phyloP scores from a whole-genome alignment of 352 stramenopile species.

The Thraustotheca clavata region DNA sequence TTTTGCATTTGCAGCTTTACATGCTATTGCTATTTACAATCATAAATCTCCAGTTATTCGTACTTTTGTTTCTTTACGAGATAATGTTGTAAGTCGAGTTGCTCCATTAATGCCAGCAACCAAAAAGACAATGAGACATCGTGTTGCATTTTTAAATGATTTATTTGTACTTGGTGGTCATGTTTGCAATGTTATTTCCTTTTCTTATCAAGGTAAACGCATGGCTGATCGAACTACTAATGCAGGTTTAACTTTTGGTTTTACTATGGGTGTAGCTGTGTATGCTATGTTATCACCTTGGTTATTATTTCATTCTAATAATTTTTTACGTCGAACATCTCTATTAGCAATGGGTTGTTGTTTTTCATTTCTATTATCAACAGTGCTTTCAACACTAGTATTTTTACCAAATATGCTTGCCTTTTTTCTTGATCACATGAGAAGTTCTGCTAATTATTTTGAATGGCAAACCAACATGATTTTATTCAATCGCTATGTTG shows the following conservation, averaged over 20 bases:
- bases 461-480: not conserved
- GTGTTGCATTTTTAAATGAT: not conserved
- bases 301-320: slow-evolving; percentile 4
- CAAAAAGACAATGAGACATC: not conserved
- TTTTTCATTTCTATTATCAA: slow-evolving; percentile 7
- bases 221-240: not conserved
- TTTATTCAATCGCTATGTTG: slow-evolving; percentile 2
- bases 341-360: not conserved
- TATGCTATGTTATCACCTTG: slow-evolving; percentile 3
- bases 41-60: not conserved
- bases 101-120: not conserved
- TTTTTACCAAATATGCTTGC: not conserved
- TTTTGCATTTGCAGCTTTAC: not conserved
- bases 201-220: slow-evolving; percentile 16
- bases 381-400: not conserved
- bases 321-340: not conserved
- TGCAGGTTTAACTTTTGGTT: not conserved
- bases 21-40: not conserved
- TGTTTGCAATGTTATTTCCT: not conserved
- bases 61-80: not conserved
- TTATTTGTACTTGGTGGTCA: not conserved
- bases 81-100: not conserved
- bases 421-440: not conserved
- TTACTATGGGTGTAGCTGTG: not conserved
- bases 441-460: not conserved